Percentiles rank a stretch among this genome's conserved stretches.
Evolutionary conservation across 768 basidiomycete genomes (phyloP).

Genomic region (Phaeolepiota aurea): DNA sequence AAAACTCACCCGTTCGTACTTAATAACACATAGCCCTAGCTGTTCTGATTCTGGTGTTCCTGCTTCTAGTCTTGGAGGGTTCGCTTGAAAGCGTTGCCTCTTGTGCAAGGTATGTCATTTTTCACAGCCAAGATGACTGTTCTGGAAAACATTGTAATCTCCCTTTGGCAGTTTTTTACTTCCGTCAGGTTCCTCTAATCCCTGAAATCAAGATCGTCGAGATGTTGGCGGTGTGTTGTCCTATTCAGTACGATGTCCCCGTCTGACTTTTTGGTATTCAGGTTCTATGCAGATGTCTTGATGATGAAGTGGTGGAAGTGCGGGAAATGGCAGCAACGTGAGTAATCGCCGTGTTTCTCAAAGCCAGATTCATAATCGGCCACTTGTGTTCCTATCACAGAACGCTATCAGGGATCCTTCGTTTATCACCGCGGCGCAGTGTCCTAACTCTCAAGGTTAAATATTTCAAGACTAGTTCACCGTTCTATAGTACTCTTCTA

Average conservation of each 20-base stretch:
- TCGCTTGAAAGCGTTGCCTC: slow-evolving; percentile 76
- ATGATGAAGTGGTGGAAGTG: slow-evolving; percentile 86
- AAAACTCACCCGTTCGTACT: slow-evolving; percentile 56
- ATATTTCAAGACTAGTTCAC: slow-evolving; percentile 6
- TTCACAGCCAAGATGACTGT: not conserved
- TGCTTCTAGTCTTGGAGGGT: slow-evolving; percentile 73
- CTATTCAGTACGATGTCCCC: not conserved
- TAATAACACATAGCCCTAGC: not conserved
- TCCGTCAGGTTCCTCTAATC: slow-evolving; percentile 80
- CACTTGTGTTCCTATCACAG: slow-evolving; percentile 20
- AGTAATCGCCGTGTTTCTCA: slow-evolving; percentile 14
- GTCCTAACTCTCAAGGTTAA: slow-evolving; percentile 63
- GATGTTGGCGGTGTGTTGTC: slow-evolving; percentile 60
- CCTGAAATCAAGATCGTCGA: slow-evolving; percentile 66
- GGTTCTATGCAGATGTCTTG: slow-evolving; percentile 74
- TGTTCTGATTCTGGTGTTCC: not conserved
- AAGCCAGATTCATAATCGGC: not conserved
- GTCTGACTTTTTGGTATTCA: slow-evolving; percentile 14
- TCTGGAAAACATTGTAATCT: slow-evolving; percentile 1
- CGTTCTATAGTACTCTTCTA: slow-evolving; percentile 3
- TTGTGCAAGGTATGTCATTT: slow-evolving; percentile 56
- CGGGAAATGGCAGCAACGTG: slow-evolving; percentile 84
- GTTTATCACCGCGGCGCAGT: slow-evolving; percentile 73
- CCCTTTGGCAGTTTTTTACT: slow-evolving; percentile 62
- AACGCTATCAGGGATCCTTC: slow-evolving; percentile 75